phyloP scores from a whole-genome alignment of 257 asterid species.

The Jacaranda copaia region DNA sequence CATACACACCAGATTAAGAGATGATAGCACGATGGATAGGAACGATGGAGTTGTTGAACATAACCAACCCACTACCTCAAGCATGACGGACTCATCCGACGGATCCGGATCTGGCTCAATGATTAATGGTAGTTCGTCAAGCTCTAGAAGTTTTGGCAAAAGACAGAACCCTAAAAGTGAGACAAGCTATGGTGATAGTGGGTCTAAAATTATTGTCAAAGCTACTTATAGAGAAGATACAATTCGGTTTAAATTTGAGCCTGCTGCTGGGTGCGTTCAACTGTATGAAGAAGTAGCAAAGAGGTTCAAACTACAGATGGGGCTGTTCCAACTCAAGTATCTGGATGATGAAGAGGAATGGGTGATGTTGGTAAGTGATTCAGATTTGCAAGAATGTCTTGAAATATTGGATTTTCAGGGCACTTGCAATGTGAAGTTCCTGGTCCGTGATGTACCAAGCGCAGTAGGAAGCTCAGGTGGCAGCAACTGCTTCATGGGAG shows the following conservation, averaged over 20 bases:
- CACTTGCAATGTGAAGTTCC: slow-evolving; percentile 61
- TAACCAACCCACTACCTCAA: slow-evolving; percentile 62
- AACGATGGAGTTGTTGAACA: slow-evolving; percentile 50
- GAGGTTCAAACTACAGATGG: slow-evolving; percentile 71
- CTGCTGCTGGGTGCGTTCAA: slow-evolving; percentile 56
- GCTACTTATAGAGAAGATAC: slow-evolving; percentile 77
- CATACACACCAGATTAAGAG: slow-evolving; percentile 34
- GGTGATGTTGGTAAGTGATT: slow-evolving; percentile 89
- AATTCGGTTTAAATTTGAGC: slow-evolving; percentile 71
- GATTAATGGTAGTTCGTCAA: slow-evolving; percentile 61
- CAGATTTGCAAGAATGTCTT: slow-evolving; percentile 82
- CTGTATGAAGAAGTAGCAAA: slow-evolving; percentile 76
- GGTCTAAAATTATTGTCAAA: slow-evolving; percentile 61
- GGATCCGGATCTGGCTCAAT: slow-evolving; percentile 64
- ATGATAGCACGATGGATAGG: slow-evolving; percentile 35
- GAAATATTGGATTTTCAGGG: slow-evolving; percentile 66
- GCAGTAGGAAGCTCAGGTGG: slow-evolving; percentile 80
- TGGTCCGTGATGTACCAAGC: slow-evolving; percentile 62
- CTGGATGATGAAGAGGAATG: slow-evolving; percentile 93
- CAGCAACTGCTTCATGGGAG: slow-evolving; percentile 67
- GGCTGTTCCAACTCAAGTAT: slow-evolving; percentile 82
- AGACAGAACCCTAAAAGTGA: slow-evolving; percentile 40
- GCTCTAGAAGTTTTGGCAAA: slow-evolving; percentile 57
- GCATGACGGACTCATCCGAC: slow-evolving; percentile 69
- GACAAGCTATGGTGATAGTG: slow-evolving; percentile 48